phyloP scores from a whole-genome alignment of 345 rosid species.

The Camelina hispida region DNA sequence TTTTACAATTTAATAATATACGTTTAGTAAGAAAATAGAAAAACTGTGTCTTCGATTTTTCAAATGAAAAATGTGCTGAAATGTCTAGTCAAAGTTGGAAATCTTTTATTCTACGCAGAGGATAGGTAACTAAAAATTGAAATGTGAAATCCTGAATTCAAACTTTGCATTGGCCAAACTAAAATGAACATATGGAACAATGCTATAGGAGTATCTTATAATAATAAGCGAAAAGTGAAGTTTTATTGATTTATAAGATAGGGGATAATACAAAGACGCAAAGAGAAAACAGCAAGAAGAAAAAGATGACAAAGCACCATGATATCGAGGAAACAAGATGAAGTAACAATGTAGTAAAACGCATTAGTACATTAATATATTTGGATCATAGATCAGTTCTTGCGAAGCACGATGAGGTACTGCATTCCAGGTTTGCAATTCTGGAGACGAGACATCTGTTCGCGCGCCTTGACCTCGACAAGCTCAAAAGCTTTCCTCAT shows the following conservation, averaged over 20 bases:
- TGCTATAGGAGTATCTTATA: too few relatives aligned
- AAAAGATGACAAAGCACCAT: neutral
- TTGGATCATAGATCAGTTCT: constrained; percentile 17
- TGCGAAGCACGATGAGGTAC: constrained; percentile 26
- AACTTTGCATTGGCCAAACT: too few relatives aligned
- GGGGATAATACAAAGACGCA: neutral
- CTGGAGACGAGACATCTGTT: constrained; percentile 11
- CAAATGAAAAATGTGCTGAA: too few relatives aligned
- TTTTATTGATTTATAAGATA: too few relatives aligned
- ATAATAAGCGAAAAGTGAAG: neutral
- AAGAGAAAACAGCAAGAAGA: neutral
- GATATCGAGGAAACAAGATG: neutral
- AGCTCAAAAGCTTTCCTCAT: constrained; percentile 25
- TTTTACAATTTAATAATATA: too few relatives aligned
- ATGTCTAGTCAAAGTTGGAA: too few relatives aligned
- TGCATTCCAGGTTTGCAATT: constrained; percentile 32
- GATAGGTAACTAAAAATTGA: too few relatives aligned
- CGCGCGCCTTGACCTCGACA: constrained; percentile 10
- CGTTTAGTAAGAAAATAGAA: too few relatives aligned
- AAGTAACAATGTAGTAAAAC: neutral
- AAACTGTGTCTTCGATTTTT: too few relatives aligned
- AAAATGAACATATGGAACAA: too few relatives aligned
- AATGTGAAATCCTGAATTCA: too few relatives aligned
- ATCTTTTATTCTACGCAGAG: too few relatives aligned
- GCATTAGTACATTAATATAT: neutral